Conservation (phyloP, 306 rosid genomes). For the cucumber (Cucumis sativus) region DNA sequence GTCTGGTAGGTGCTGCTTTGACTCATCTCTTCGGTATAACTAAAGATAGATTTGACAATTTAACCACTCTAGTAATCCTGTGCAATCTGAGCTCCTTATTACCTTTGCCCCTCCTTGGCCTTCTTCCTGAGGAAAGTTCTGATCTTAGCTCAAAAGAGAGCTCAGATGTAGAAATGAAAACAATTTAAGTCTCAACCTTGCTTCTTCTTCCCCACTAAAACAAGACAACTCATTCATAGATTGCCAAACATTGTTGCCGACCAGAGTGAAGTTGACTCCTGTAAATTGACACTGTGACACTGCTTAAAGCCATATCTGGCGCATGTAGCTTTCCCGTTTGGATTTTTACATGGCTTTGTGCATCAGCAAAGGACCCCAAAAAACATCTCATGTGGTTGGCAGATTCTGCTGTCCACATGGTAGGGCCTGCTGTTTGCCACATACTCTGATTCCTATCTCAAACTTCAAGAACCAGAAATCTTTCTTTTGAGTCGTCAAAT, state of each 20-base stretch:
- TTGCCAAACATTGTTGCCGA: neutral
- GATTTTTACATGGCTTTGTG: neutral
- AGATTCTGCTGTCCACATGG: neutral
- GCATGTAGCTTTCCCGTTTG: neutral
- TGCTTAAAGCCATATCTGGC: neutral
- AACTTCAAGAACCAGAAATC: neutral
- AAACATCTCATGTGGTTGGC: neutral
- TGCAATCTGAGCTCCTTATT: conserved; percentile 85
- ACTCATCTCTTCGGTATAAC: conserved; percentile 80
- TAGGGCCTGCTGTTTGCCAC: conserved; percentile 2
- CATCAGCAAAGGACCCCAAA: neutral
- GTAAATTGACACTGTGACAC: neutral
- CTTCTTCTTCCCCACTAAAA: neutral
- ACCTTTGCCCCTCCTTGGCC: conserved; percentile 90
- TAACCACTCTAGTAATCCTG: conserved; percentile 57
- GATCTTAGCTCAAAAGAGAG: conserved; percentile 32
- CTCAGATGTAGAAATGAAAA: conserved; percentile 62
- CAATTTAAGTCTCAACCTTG: conserved; percentile 28
- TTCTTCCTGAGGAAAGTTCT: conserved; percentile 53
- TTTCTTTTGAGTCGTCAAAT: conserved; percentile 1
- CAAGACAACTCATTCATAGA: neutral
- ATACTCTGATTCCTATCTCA: neutral
- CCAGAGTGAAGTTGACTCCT: no score
- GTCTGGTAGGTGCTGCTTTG: conserved; percentile 84
- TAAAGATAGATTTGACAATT: conserved; percentile 73